Conservation (phyloP, 495 filamentous ascomycete species). For the Patellaria atrata region DNA sequence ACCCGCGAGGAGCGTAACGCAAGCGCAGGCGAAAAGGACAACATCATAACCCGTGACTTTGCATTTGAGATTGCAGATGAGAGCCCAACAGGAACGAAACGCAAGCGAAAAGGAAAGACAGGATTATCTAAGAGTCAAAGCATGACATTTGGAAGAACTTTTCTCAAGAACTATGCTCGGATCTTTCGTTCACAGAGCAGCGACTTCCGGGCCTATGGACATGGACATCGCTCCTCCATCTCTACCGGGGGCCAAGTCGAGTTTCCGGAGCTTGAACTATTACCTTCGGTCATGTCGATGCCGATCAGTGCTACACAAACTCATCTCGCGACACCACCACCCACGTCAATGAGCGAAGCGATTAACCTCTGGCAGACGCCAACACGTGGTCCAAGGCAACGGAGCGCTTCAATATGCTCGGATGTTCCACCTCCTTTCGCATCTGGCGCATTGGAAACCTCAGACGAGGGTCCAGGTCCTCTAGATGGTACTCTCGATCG, state of each 20-base stretch:
- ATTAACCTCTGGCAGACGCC: background rate
- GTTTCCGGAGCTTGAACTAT: constrained; percentile 20
- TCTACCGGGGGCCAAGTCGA: constrained; percentile 11
- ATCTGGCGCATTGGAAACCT: constrained; percentile 2
- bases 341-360: background rate
- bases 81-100: constrained; percentile 4
- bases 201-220: constrained; percentile 16
- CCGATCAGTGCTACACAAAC: background rate
- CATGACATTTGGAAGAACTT: constrained; percentile 15
- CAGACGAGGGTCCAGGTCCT: constrained; percentile 3
- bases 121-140: constrained; percentile 14
- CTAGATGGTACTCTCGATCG: constrained; percentile 1
- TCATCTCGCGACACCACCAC: background rate
- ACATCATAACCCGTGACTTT: constrained; percentile 17
- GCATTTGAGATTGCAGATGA: constrained; percentile 13
- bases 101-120: constrained; percentile 2
- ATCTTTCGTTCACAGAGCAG: constrained; percentile 18
- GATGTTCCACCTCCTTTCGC: constrained; percentile 2
- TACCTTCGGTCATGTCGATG: constrained; percentile 12
- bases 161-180: constrained; percentile 16
- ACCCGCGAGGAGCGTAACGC: constrained; percentile 11
- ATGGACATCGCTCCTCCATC: constrained; percentile 18
- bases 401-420: constrained; percentile 3
- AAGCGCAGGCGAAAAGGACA: constrained; percentile 11
- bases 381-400: constrained; percentile 3